Conservation (phyloP, 306 rosid species). For the Fragaria nilgerrensis region DNA sequence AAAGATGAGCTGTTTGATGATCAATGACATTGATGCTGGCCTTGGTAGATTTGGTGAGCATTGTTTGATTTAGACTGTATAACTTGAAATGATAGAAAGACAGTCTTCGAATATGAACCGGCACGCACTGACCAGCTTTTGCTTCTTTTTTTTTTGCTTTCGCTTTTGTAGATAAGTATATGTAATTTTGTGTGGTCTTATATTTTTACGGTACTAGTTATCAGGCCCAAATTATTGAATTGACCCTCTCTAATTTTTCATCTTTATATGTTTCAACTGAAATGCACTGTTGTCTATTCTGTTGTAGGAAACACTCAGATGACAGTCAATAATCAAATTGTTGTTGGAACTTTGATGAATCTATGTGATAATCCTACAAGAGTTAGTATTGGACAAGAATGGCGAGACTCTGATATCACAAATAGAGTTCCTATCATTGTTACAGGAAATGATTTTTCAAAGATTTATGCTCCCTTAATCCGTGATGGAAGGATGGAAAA, state of each 20-base stretch:
- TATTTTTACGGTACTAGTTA: constrained; percentile 7
- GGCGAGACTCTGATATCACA: constrained; percentile 77
- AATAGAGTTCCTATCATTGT: constrained; percentile 87
- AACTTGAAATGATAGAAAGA: too few relatives aligned
- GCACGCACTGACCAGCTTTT: neutral
- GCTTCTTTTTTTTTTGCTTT: neutral
- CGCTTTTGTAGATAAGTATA: neutral
- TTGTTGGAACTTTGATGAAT: constrained; percentile 95
- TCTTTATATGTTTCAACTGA: neutral
- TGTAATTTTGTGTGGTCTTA: neutral
- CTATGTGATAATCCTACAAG: constrained; percentile 88
- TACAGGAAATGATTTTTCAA: constrained; percentile 95
- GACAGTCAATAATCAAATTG: constrained; percentile 99
- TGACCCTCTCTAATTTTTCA: neutral
- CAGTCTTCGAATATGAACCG: neutral
- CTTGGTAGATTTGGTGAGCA: constrained; percentile 93
- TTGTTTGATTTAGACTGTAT: constrained; percentile 12
- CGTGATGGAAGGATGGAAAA: constrained; percentile 99
- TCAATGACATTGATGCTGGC: constrained; percentile 96
- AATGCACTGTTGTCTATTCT: constrained; percentile 21
- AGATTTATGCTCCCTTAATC: constrained; percentile 89
- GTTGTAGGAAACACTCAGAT: constrained; percentile 76
- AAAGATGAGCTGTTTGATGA: constrained; percentile 95
- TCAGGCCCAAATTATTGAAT: constrained; percentile 11
- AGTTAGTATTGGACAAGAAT: constrained; percentile 90